Percentiles rank a stretch among this genome's conserved stretches.
Conservation (phyloP, 306 rosid genomes). For the Sicyos edulis region DNA sequence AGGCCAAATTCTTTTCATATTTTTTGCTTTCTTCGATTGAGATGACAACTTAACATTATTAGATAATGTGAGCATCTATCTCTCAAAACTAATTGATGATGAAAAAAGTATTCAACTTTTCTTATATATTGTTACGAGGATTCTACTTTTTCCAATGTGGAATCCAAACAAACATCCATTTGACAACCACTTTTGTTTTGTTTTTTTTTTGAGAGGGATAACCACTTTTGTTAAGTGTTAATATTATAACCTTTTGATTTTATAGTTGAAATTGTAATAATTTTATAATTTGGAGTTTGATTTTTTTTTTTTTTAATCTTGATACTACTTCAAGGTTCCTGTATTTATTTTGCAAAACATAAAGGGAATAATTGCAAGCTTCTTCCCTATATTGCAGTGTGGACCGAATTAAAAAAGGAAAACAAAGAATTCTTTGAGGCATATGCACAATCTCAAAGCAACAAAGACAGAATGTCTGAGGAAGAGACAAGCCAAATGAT, state of each 20-base stretch:
- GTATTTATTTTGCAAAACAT: neutral
- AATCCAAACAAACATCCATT: too few relatives aligned
- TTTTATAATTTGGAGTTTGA: too few relatives aligned
- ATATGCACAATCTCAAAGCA: slow-evolving; percentile 53
- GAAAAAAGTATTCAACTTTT: too few relatives aligned
- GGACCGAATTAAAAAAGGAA: slow-evolving; percentile 87
- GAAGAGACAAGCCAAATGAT: slow-evolving; percentile 85
- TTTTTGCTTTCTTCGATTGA: too few relatives aligned
- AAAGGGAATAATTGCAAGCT: neutral
- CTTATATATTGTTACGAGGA: too few relatives aligned
- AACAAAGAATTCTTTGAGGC: slow-evolving; percentile 84
- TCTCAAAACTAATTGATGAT: too few relatives aligned
- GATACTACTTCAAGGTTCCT: neutral
- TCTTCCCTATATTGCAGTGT: slow-evolving; percentile 46
- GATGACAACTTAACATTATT: too few relatives aligned
- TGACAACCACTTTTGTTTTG: too few relatives aligned
- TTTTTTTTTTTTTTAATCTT: too few relatives aligned
- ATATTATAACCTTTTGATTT: neutral
- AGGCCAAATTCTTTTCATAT: neutral
- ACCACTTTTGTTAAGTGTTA: neutral
- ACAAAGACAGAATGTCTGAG: slow-evolving; percentile 61
- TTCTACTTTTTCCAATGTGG: too few relatives aligned
- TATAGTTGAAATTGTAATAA: neutral
- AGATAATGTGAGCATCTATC: too few relatives aligned
- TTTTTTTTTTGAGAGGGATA: too few relatives aligned